A percentile compares a stretch with the other conserved stretches of the same genome.
Evolutionary conservation across 257 asterid genomes (phyloP).

Genomic region (Gentiana macrophylla): DNA sequence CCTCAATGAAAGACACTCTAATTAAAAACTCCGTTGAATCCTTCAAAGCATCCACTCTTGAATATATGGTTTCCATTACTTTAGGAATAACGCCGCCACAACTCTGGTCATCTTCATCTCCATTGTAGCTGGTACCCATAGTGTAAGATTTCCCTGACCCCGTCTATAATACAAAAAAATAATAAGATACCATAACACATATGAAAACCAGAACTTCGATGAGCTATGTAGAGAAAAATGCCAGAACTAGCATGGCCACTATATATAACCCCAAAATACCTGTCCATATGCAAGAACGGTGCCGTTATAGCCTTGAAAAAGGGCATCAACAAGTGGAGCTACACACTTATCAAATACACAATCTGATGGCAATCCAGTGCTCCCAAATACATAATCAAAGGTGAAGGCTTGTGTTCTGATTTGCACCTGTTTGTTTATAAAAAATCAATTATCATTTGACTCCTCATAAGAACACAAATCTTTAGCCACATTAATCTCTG

Average conservation of each 20-base stretch:
- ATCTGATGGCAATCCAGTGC: slow-evolving; percentile 47
- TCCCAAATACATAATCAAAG: slow-evolving; percentile 74
- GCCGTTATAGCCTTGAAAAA: slow-evolving; percentile 82
- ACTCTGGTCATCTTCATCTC: slow-evolving; percentile 49
- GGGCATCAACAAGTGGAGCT: slow-evolving; percentile 69
- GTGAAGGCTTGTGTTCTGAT: slow-evolving; percentile 94
- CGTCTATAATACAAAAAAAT: slow-evolving; percentile 36
- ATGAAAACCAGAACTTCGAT: background rate
- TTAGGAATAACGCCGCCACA: slow-evolving; percentile 65
- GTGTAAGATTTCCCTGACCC: slow-evolving; percentile 98
- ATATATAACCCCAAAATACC: slow-evolving; percentile 21
- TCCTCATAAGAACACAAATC: too few relatives aligned
- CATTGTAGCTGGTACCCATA: slow-evolving; percentile 93
- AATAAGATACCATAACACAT: background rate
- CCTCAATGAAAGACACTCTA: slow-evolving; percentile 94
- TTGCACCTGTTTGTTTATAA: slow-evolving; percentile 57
- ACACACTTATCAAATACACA: slow-evolving; percentile 71
- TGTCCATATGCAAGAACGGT: slow-evolving; percentile 98
- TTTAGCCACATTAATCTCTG: too few relatives aligned
- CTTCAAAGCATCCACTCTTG: slow-evolving; percentile 47
- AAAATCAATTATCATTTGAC: background rate
- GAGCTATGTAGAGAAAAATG: background rate
- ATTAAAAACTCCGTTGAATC: slow-evolving; percentile 65
- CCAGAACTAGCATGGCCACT: background rate
- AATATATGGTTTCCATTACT: slow-evolving; percentile 79